These are phyloP conservation scores for Dioscorea zingiberensis DNA, from an alignment of 106 monocot species.

Conservation along the genomic window DNA sequence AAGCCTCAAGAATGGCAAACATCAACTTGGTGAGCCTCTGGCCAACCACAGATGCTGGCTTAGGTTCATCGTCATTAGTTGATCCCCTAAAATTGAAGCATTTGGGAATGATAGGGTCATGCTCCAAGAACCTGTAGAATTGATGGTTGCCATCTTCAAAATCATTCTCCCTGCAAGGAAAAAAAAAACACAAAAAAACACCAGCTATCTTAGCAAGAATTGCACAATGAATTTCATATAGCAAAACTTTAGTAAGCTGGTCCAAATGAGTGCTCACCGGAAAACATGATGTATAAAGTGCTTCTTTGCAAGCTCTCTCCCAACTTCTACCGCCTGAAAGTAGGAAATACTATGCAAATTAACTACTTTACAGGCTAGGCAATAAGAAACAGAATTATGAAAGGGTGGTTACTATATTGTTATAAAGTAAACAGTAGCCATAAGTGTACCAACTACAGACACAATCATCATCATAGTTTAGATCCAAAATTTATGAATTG, in stretches of 20 bases:
- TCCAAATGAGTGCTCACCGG: conserved; percentile 24
- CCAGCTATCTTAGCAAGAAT: not conserved
- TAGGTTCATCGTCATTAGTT: conserved; percentile 75
- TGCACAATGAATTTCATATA: not conserved
- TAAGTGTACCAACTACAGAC: no score
- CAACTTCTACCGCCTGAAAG: conserved; percentile 67
- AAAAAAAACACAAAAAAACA: no score
- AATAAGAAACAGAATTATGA: not conserved
- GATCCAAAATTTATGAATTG: no score
- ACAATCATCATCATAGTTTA: not conserved
- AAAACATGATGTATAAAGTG: conserved; percentile 92
- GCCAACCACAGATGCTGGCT: conserved; percentile 40
- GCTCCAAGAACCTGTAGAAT: conserved; percentile 82
- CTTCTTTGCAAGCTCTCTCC: conserved; percentile 71
- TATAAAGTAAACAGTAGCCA: no score
- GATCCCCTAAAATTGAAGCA: conserved; percentile 79
- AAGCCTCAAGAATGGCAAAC: conserved; percentile 82
- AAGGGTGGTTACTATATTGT: not conserved
- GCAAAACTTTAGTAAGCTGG: not conserved
- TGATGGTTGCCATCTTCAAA: conserved; percentile 73
- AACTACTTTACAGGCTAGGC: not conserved
- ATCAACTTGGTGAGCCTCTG: conserved; percentile 67
- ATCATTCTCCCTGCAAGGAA: conserved; percentile 53
- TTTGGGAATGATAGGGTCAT: conserved; percentile 64
- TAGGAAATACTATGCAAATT: not conserved